Evolutionary conservation across 768 basidiomycete species (phyloP).

Genomic region (Xanthoconium purpureum): DNA sequence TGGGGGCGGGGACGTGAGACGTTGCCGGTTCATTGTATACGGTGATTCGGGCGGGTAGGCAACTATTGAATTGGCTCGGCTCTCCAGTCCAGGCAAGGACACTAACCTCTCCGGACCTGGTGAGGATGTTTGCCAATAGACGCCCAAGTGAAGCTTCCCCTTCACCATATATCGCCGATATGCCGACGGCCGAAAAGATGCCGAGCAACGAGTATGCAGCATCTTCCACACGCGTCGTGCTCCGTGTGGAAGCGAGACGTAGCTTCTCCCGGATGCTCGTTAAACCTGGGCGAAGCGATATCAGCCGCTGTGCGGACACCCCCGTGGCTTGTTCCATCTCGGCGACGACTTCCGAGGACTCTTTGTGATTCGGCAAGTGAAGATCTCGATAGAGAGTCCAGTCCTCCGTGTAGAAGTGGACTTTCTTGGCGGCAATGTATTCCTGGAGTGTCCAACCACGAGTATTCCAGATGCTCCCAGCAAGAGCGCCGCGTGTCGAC

Average conservation of each 20-base stretch:
- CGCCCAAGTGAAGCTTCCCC: not conserved
- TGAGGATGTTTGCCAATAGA: not conserved
- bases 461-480: not conserved
- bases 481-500: not conserved
- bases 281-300: not conserved
- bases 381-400: not conserved
- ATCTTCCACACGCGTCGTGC: not conserved
- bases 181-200: not conserved
- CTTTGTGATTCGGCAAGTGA: not conserved
- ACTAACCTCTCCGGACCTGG: not conserved
- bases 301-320: not conserved
- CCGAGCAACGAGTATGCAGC: not conserved
- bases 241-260: not conserved
- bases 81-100: not conserved
- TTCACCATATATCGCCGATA: not conserved
- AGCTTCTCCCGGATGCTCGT: not conserved
- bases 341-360: not conserved
- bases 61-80: not conserved
- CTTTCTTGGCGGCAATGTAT: not conserved
- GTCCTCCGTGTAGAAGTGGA: not conserved
- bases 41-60: not conserved
- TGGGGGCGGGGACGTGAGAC: too few relatives aligned
- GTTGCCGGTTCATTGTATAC: too few relatives aligned
- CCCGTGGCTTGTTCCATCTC: not conserved
- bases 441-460: not conserved